Evolutionary conservation across 148 eudicot species (phyloP).

Genomic region (Cornus kousa): DNA sequence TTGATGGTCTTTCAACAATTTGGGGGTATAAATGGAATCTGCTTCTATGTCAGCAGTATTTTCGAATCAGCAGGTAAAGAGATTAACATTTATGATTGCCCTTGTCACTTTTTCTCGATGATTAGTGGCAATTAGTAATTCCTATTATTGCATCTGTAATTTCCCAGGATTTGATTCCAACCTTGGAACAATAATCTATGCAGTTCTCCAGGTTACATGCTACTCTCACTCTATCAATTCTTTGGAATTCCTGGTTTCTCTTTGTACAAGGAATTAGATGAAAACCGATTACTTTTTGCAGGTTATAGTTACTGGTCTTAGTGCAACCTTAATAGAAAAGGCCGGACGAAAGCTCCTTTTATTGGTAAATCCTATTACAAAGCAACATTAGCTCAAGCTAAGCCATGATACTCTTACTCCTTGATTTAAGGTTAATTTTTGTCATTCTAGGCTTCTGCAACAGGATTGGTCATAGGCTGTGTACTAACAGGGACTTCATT

Average conservation of each 20-base stretch:
- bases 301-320: slow-evolving; percentile 60
- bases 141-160: neutral
- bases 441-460: slow-evolving; percentile 59
- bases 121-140: neutral
- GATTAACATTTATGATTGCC: neutral
- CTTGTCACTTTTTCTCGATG: neutral
- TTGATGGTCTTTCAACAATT: slow-evolving; percentile 89
- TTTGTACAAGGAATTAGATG: neutral
- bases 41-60: slow-evolving; percentile 78
- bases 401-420: neutral
- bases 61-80: slow-evolving; percentile 72
- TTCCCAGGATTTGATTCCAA: slow-evolving; percentile 63
- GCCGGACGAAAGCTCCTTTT: slow-evolving; percentile 86
- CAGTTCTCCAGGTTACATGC: slow-evolving; percentile 62
- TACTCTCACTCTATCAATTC: neutral
- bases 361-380: slow-evolving; percentile 47
- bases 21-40: slow-evolving; percentile 89
- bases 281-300: slow-evolving; percentile 17
- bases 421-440: neutral
- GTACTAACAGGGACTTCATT: slow-evolving; percentile 59
- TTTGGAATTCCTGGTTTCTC: neutral
- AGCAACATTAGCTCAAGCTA: neutral
- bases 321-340: slow-evolving; percentile 70
- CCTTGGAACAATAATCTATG: slow-evolving; percentile 72
- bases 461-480: slow-evolving; percentile 76